phyloP scores from a whole-genome alignment of 73 alveolate species.

The Paramecium biaurelia region DNA sequence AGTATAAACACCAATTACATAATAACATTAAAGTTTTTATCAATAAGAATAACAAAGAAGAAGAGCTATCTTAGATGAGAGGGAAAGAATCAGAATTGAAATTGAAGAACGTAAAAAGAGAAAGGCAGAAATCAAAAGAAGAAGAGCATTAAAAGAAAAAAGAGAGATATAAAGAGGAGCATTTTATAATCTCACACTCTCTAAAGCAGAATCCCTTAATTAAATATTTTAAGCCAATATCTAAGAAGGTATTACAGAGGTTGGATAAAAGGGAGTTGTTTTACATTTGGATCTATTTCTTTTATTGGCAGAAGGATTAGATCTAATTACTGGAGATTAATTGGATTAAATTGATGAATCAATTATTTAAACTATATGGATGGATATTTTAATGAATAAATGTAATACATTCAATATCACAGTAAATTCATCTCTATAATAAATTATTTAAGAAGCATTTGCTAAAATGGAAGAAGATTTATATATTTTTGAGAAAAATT shows the following conservation, averaged over 20 bases:
- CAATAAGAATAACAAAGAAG: constrained; percentile 74
- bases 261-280: constrained; percentile 25
- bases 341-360: constrained; percentile 29
- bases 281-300: constrained; percentile 9
- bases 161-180: constrained; percentile 64
- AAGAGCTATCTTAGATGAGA: constrained; percentile 65
- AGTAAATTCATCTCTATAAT: not conserved
- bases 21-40: constrained; percentile 64
- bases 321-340: constrained; percentile 25
- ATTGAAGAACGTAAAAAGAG: constrained; percentile 73
- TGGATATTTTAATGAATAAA: constrained; percentile 24
- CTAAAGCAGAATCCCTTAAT: constrained; percentile 47
- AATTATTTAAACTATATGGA: constrained; percentile 16
- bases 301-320: not conserved
- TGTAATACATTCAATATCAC: not conserved
- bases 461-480: constrained; percentile 45
- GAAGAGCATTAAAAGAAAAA: constrained; percentile 70
- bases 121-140: constrained; percentile 72
- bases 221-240: not conserved
- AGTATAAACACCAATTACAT: constrained; percentile 55
- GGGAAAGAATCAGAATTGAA: constrained; percentile 70
- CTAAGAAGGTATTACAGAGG: not conserved
- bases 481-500: not conserved
- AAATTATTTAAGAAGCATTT: not conserved
- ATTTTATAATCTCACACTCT: not conserved